Conservation (phyloP, 2,329 filamentous ascomycete species). For the Fusarium goolgardi region DNA sequence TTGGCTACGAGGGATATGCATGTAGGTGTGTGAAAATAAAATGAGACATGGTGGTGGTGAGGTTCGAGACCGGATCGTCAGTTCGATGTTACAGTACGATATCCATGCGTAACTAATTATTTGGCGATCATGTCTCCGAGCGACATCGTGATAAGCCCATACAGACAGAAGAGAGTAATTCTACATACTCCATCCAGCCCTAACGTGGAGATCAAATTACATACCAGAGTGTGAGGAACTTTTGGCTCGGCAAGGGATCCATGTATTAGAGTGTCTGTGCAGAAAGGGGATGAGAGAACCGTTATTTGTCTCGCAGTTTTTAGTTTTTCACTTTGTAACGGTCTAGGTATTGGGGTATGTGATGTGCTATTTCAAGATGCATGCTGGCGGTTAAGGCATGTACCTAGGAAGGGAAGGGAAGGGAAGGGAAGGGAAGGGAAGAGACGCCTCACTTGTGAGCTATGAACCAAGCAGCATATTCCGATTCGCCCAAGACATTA, state of each 20-base stretch:
- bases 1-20: not conserved
- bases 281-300: conserved; percentile 8
- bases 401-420: not conserved
- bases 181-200: conserved; percentile 31
- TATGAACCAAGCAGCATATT: not conserved
- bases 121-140: conserved; percentile 22
- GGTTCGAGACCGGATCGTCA: conserved; percentile 39
- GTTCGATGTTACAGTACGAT: conserved; percentile 26
- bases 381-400: not conserved
- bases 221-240: conserved; percentile 17
- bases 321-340: conserved; percentile 5
- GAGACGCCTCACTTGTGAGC: conserved; percentile 8
- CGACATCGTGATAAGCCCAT: conserved; percentile 17
- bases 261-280: conserved; percentile 28
- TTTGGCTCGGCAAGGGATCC: conserved; percentile 31
- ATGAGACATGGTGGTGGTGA: conserved; percentile 18
- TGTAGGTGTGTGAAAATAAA: conserved; percentile 12
- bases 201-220: conserved; percentile 9
- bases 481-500: not conserved
- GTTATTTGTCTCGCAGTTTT: conserved; percentile 24
- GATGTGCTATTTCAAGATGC: conserved; percentile 15
- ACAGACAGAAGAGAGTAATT: conserved; percentile 1
- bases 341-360: conserved; percentile 11
- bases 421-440: not conserved
- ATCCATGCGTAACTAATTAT: conserved; percentile 11